Evolutionary conservation across 2,329 filamentous ascomycete genomes (phyloP), one percentile per base, ranked within the genome.

Genomic region (Fulvia fulva): DNA sequence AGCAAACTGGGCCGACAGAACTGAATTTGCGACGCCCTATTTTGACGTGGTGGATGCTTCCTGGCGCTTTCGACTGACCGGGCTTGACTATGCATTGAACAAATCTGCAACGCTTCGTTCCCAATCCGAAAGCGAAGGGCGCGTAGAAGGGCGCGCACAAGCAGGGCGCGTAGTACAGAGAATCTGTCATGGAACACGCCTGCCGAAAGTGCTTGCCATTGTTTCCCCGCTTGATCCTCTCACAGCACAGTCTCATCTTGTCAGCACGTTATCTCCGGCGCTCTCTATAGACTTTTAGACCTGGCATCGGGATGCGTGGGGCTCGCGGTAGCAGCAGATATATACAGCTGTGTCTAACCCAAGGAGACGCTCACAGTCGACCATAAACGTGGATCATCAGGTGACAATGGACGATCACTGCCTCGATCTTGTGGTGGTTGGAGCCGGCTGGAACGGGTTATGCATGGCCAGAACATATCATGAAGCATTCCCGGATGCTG

Each of bases 391-490:
- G 28, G 12, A 9, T 32, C 4, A 32, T n/a, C n/a, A n/a, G n/a
- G 28, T 32, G 28, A n/a, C n/a, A n/a, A n/a, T n/a, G n/a, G n/a
- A n/a, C n/a, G n/a, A n/a, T n/a, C n/a, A n/a, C 12, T 16, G 34
- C 34, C 14, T 53, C 32, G 57, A 56, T 30, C 46, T 59, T 9
- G 47, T 51, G 30, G 34, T 59, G 14, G 25, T 59, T 16, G 57
- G 57, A 37, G 46, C 52, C 70, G 72, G 72, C n/a, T 74, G 70
- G 70, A 74, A 74, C 61, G 79, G 79, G 8, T 70, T 81, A 21
- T 73, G 73, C 37, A 70, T 74, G 7, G 74, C 78, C 14, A 80
- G 78, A 64, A 79, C 77, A 0, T 78, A 78, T 63, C 68, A 77
- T 0, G 70, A 77, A 46, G 65, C 73, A 6, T 70, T 78, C 51